Conservation (phyloP, 2,329 filamentous ascomycete species). For the Leptodontidium sp. region DNA sequence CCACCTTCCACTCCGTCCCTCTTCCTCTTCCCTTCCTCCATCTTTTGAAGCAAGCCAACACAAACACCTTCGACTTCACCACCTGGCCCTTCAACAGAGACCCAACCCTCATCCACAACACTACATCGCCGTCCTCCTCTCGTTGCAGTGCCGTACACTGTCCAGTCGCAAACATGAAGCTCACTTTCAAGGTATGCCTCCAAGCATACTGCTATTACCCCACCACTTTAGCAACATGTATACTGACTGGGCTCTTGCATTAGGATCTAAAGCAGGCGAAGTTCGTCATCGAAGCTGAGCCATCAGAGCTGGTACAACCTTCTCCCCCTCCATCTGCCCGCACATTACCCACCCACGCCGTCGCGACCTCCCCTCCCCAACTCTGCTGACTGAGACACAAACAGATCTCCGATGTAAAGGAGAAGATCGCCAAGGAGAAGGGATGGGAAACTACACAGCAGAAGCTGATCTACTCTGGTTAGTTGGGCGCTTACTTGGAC, state of each 20-base stretch:
- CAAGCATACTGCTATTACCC: constrained; percentile 27
- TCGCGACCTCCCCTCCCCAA: neutral
- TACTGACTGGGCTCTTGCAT: constrained; percentile 37
- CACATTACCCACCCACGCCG: neutral
- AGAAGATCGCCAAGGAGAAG: constrained; percentile 90
- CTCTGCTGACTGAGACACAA: constrained; percentile 25
- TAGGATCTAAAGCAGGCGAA: constrained; percentile 99
- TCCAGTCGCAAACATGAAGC: constrained; percentile 65
- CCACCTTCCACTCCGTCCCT: neutral
- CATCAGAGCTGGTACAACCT: constrained; percentile 81
- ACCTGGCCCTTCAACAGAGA: neutral
- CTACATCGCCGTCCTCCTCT: neutral
- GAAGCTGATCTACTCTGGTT: constrained; percentile 99
- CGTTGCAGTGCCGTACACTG: constrained; percentile 27
- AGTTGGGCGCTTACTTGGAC: constrained; percentile 43
- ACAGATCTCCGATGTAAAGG: constrained; percentile 89
- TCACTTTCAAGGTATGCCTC: constrained; percentile 71
- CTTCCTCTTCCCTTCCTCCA: neutral
- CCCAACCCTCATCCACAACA: neutral
- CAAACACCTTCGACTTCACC: neutral
- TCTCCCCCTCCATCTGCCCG: constrained; percentile 10
- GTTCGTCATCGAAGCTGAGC: constrained; percentile 95
- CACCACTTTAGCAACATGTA: constrained; percentile 39
- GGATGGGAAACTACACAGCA: constrained; percentile 90
- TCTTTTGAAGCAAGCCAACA: neutral